These are phyloP conservation scores for Boletus subparvulus DNA, from an alignment of 768 basidiomycete species.

Conservation along the genomic window DNA sequence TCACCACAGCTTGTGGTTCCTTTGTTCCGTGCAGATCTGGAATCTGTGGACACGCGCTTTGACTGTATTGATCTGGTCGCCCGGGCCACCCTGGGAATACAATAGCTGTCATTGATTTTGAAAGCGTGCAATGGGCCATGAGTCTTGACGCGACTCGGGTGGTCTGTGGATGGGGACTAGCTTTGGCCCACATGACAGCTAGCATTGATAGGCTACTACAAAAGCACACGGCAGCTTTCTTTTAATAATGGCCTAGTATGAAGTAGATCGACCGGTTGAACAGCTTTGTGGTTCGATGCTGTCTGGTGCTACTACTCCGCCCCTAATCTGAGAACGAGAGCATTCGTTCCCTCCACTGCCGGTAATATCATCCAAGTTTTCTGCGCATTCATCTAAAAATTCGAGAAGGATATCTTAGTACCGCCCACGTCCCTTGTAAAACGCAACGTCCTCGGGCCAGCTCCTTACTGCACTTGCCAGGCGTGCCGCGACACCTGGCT, in stretches of 20 bases:
- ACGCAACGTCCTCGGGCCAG: constrained; percentile 64
- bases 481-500: constrained; percentile 60
- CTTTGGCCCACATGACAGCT: background rate
- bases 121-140: background rate
- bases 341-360: constrained; percentile 12
- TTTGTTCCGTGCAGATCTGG: constrained; percentile 17
- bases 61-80: background rate
- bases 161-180: background rate
- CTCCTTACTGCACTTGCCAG: constrained; percentile 64
- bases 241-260: background rate
- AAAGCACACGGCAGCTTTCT: background rate
- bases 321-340: constrained; percentile 21
- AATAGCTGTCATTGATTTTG: background rate
- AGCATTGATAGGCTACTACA: background rate
- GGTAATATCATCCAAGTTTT: constrained; percentile 13
- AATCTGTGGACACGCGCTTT: constrained; percentile 10
- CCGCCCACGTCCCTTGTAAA: constrained; percentile 26
- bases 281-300: background rate
- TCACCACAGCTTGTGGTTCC: constrained; percentile 13
- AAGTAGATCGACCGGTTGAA: background rate
- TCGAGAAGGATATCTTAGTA: constrained; percentile 25
- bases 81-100: background rate
- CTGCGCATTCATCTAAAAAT: constrained; percentile 27
- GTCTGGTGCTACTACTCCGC: background rate
- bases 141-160: background rate